These are phyloP conservation scores for Lipomyces spencermartinsiae DNA, from an alignment of 805 yeast species.

Conservation along the genomic window DNA sequence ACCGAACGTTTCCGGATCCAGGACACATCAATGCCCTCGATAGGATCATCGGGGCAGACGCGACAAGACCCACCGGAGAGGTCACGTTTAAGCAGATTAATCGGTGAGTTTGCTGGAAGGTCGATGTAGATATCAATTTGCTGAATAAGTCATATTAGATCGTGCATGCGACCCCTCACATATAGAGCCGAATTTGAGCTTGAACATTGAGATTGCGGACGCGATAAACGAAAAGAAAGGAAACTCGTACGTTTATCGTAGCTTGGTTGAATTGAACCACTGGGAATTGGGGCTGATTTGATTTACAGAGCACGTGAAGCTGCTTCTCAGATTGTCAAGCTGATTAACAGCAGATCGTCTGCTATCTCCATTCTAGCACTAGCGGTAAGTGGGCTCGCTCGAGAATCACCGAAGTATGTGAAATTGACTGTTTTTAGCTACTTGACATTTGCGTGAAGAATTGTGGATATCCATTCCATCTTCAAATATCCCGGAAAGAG, in stretches of 20 bases:
- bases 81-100: conserved; percentile 42
- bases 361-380: conserved; percentile 86
- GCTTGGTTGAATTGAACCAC: not conserved
- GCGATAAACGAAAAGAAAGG: conserved; percentile 92
- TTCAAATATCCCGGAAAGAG: conserved; percentile 93
- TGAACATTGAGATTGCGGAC: conserved; percentile 93
- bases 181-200: conserved; percentile 82
- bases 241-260: conserved; percentile 49
- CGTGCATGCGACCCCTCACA: conserved; percentile 88
- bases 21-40: conserved; percentile 20
- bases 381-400: conserved; percentile 52
- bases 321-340: conserved; percentile 79
- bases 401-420: not conserved
- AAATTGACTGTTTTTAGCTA: conserved; percentile 41
- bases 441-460: conserved; percentile 93
- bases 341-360: conserved; percentile 81
- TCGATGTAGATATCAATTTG: conserved; percentile 32
- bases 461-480: conserved; percentile 96
- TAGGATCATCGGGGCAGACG: conserved; percentile 2
- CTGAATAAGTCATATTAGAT: conserved; percentile 46
- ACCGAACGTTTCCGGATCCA: conserved; percentile 45
- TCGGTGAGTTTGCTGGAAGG: conserved; percentile 39
- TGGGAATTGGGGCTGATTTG: not conserved
- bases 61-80: conserved; percentile 29
- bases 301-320: conserved; percentile 77